Conservation (phyloP, 106 monocot genomes). For the Triglochin maritima region DNA sequence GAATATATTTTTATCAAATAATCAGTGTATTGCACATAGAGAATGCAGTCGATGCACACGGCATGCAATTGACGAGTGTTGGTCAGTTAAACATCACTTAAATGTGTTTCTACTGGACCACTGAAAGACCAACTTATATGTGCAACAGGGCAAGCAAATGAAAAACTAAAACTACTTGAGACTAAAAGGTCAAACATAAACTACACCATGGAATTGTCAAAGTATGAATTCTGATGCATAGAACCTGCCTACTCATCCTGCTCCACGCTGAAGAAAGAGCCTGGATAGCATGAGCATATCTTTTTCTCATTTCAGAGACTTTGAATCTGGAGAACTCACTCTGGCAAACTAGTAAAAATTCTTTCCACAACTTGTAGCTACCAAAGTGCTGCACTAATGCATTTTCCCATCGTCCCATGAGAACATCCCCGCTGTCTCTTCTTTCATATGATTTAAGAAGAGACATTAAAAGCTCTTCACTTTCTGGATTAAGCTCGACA, state of each 20-base stretch:
- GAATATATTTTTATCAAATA: no score
- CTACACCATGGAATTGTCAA: not conserved
- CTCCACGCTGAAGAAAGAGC: conserved; percentile 74
- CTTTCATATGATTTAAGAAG: conserved; percentile 67
- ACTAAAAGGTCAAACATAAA: not conserved
- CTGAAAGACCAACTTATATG: no score
- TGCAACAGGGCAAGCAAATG: no score
- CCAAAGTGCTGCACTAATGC: conserved; percentile 56
- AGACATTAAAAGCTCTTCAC: conserved; percentile 59
- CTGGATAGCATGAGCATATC: conserved; percentile 70
- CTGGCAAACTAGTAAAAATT: conserved; percentile 59
- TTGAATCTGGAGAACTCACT: conserved; percentile 86
- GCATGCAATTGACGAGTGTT: no score
- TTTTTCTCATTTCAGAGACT: conserved; percentile 71
- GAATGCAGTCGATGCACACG: no score
- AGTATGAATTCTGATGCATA: conserved; percentile 13
- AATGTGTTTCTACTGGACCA: no score
- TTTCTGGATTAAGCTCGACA: conserved; percentile 79
- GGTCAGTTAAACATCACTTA: no score
- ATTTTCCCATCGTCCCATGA: conserved; percentile 69
- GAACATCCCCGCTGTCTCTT: conserved; percentile 49
- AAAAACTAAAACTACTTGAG: no score
- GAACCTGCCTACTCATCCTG: conserved; percentile 87
- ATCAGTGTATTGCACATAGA: no score
- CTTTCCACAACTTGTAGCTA: conserved; percentile 79